Base-by-base conservation (phyloP, 148 eudicot species). In the Limonium bicolor region DNA sequence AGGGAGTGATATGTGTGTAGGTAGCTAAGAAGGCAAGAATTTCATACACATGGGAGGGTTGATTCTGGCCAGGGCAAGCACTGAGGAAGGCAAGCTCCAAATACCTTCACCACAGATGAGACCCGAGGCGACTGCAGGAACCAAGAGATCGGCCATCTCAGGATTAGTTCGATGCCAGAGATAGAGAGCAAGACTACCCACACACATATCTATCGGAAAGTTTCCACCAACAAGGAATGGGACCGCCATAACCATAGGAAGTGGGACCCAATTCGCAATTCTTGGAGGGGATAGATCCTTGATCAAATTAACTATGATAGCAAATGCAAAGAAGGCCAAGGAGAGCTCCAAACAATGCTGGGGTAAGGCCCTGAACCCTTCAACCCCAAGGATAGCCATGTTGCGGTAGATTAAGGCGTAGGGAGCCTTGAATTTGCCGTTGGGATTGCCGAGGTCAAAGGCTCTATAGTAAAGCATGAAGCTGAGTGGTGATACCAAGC, bases 281-380 rank as follows among this genome's bases (percentile, higher is more conserved):
- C 33, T 29, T n/a, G 33, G 1, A 29, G 33, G 33, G 33, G 7
- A 29, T 1, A 29, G 7, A n/a, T 29, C 33, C 33, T n/a, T 29
- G 7, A 29, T n/a, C 7, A 29, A n/a, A 29, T 29, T 29, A n/a
- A 7, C 12, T 29, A 29, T n/a, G 33, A 29, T 29, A 3, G 33
- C 33, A n/a, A 29, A 29, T 8, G 12, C 7, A 3, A 29, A 29
- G 4, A 65, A 64, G 31, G 70, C 77, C 46, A 48, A 74, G 31
- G 82, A 82, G 3, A 82, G 68, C 51, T 78, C 64, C 61, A 78
- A 35, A 41, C 75, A 70, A 49, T 70, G 60, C 1, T 36, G 27
- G 1, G 75, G 75, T 33, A 70, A 34, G 2, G 75, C 67, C 6
- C 62, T 59, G 46, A 64, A 60, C 9, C 70, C 70, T 40, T 64